phyloP scores from a whole-genome alignment of 2,329 filamentous ascomycete species.

The Calonectria naviculata region DNA sequence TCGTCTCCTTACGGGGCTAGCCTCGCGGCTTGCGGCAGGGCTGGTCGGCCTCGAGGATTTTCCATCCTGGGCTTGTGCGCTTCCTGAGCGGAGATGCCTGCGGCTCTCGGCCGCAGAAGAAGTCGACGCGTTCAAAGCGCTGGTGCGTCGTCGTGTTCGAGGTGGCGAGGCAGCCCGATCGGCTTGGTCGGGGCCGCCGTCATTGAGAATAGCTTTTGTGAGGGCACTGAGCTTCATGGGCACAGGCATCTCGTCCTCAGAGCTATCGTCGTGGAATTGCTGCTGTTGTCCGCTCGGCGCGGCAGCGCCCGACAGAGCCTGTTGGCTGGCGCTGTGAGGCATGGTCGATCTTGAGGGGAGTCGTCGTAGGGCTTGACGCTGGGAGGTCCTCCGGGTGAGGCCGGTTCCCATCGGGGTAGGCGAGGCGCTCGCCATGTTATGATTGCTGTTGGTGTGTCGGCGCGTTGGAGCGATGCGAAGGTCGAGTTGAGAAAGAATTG shows the following conservation, averaged over 20 bases:
- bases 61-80: conserved; percentile 52
- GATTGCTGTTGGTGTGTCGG: conserved; percentile 30
- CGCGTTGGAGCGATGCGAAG: conserved; percentile 27
- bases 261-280: conserved; percentile 78
- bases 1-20: conserved; percentile 65
- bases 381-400: conserved; percentile 63
- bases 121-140: conserved; percentile 57
- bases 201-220: conserved; percentile 84
- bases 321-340: conserved; percentile 59
- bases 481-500: conserved; percentile 32
- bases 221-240: conserved; percentile 95
- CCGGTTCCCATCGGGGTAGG: conserved; percentile 66
- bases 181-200: conserved; percentile 63
- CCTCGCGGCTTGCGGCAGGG: conserved; percentile 59
- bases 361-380: conserved; percentile 65
- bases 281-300: conserved; percentile 56
- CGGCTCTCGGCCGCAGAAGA: conserved; percentile 56
- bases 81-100: conserved; percentile 60
- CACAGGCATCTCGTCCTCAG: conserved; percentile 91
- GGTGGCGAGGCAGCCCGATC: conserved; percentile 56
- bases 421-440: conserved; percentile 63
- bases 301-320: conserved; percentile 42
- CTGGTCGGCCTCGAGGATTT: conserved; percentile 55
- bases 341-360: conserved; percentile 58
- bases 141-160: conserved; percentile 60